Percentiles rank a stretch among this genome's conserved stretches.
phyloP scores from a whole-genome alignment of 2,329 filamentous ascomycete genomes.

The Diplodia sapinea region DNA sequence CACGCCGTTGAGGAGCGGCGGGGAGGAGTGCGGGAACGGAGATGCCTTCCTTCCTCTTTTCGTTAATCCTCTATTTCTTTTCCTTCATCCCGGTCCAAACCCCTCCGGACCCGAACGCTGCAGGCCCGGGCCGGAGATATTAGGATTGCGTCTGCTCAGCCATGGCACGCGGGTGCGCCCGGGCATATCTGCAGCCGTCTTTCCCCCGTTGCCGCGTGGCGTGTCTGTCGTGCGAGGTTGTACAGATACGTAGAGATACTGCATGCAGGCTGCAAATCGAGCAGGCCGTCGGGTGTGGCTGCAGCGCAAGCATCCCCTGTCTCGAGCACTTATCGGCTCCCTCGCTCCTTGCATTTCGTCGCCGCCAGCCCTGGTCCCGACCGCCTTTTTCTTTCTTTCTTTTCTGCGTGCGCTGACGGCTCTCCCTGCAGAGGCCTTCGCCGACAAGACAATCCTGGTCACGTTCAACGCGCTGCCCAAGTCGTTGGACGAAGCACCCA shows the following conservation, averaged over 20 bases:
- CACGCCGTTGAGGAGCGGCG: not conserved
- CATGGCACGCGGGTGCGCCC: not conserved
- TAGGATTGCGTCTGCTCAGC: not conserved
- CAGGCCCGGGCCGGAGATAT: not conserved
- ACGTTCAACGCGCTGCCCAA: conserved; percentile 56
- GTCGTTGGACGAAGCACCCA: conserved; percentile 44
- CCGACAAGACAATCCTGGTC: conserved; percentile 54
- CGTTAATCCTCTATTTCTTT: too few species aligned
- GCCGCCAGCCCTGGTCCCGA: not conserved
- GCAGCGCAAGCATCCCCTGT: not conserved
- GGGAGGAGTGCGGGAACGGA: too few species aligned
- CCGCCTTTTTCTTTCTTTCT: not conserved
- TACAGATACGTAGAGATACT: conserved; percentile 20
- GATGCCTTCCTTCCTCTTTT: too few species aligned
- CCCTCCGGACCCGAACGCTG: too few species aligned
- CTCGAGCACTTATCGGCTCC: not conserved
- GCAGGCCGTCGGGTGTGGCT: conserved; percentile 11
- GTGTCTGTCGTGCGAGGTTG: conserved; percentile 2
- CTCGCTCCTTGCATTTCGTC: not conserved
- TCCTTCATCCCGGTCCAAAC: too few species aligned
- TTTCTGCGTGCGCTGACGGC: not conserved
- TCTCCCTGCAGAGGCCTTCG: conserved; percentile 44
- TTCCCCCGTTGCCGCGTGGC: not conserved
- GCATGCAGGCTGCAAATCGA: not conserved
- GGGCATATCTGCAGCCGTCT: not conserved